phyloP scores from a whole-genome alignment of 2,329 filamentous ascomycete species.

The Akanthomyces uredinophilus region DNA sequence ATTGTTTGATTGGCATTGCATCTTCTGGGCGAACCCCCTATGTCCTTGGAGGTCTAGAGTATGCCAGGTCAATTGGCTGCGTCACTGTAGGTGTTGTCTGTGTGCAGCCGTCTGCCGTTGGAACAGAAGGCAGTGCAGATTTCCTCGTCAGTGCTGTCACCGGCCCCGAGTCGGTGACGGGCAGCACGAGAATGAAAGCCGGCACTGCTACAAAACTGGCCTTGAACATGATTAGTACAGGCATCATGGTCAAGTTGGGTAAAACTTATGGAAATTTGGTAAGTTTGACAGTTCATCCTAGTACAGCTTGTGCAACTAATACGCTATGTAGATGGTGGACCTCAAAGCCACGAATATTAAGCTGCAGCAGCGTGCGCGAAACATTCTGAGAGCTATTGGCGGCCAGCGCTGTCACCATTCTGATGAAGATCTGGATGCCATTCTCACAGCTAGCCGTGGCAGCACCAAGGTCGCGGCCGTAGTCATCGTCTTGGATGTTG shows the following conservation, averaged over 20 bases:
- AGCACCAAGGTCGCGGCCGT: constrained; percentile 14
- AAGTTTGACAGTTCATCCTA: constrained; percentile 17
- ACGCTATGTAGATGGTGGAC: constrained; percentile 27
- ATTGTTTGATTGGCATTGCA: constrained; percentile 37
- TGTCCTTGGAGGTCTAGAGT: constrained; percentile 28
- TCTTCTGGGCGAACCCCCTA: constrained; percentile 39
- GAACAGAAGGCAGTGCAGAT: constrained; percentile 20
- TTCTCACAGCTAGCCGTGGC: constrained; percentile 18
- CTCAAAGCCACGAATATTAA: constrained; percentile 35
- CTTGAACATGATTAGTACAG: constrained; percentile 37
- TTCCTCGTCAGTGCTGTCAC: constrained; percentile 33
- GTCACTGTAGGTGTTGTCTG: constrained; percentile 35
- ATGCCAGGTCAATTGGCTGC: constrained; percentile 31
- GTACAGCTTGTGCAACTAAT: background rate
- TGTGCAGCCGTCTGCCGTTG: constrained; percentile 28
- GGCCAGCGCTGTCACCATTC: constrained; percentile 16
- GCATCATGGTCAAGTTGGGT: constrained; percentile 35
- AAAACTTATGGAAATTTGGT: constrained; percentile 40
- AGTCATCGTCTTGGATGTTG: constrained; percentile 3
- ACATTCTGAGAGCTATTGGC: constrained; percentile 20
- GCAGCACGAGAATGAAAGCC: constrained; percentile 41
- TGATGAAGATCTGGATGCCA: constrained; percentile 19
- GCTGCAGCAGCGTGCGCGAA: constrained; percentile 23
- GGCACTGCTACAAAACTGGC: constrained; percentile 41
- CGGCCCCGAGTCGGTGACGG: constrained; percentile 39